Evolutionary conservation across 2,329 filamentous ascomycete species (phyloP).

Genomic region (Colletotrichum spaethianum): DNA sequence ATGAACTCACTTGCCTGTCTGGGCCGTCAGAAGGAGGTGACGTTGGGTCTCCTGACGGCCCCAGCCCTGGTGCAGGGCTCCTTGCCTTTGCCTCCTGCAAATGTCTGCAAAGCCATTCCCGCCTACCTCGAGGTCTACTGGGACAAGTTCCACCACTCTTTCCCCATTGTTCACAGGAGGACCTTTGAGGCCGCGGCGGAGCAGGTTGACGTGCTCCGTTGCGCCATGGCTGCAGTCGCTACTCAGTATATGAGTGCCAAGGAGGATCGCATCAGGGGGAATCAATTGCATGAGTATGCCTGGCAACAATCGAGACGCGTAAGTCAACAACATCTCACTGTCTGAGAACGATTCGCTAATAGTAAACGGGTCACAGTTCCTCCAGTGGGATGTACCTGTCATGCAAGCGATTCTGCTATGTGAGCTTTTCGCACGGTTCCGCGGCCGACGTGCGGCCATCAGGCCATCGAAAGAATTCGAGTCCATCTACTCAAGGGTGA

Average conservation of each 20-base stretch:
- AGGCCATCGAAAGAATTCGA: conserved; percentile 65
- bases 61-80: conserved; percentile 55
- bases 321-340: conserved; percentile 48
- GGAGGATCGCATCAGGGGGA: conserved; percentile 66
- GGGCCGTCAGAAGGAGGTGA: conserved; percentile 58
- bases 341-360: not conserved
- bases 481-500: conserved; percentile 68
- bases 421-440: conserved; percentile 69
- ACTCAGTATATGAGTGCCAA: conserved; percentile 64
- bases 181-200: conserved; percentile 59
- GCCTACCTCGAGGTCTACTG: conserved; percentile 68
- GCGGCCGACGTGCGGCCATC: conserved; percentile 64
- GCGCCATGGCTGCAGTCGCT: conserved; percentile 71
- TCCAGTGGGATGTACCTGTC: conserved; percentile 63
- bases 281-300: conserved; percentile 65
- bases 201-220: conserved; percentile 60
- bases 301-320: conserved; percentile 65
- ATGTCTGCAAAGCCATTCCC: conserved; percentile 60
- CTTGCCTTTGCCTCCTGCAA: conserved; percentile 49
- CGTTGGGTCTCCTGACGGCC: conserved; percentile 53
- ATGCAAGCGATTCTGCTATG: conserved; percentile 70
- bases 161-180: conserved; percentile 66
- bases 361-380: conserved; percentile 52
- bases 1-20: conserved; percentile 54
- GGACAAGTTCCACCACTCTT: conserved; percentile 63